These are phyloP conservation scores for Fusarium palustre DNA, from an alignment of 2,329 filamentous ascomycete species.

Conservation along the genomic window DNA sequence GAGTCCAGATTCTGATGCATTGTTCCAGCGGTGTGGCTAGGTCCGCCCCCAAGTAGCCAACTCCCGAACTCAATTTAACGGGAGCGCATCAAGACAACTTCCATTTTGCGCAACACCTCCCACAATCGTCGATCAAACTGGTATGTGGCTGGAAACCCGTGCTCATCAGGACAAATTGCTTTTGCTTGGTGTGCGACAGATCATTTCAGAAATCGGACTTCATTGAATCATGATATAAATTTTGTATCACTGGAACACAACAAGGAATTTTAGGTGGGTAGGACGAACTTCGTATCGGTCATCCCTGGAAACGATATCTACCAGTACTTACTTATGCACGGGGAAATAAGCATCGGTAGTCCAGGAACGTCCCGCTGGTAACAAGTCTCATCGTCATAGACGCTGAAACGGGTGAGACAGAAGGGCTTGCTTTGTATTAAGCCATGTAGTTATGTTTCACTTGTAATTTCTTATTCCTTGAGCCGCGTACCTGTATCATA, in stretches of 20 bases:
- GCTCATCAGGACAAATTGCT: constrained; percentile 9
- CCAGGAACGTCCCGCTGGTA: constrained; percentile 7
- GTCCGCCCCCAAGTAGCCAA: background rate
- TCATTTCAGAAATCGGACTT: background rate
- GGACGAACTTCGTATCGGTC: constrained; percentile 6
- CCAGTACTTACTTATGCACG: background rate
- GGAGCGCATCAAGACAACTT: background rate
- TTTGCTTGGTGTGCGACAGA: constrained; percentile 11
- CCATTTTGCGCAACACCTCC: background rate
- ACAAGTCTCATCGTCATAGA: constrained; percentile 29
- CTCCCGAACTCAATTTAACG: background rate
- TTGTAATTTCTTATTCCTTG: constrained; percentile 2
- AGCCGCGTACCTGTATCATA: constrained; percentile 10
- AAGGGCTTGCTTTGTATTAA: constrained; percentile 5
- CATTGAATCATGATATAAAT: constrained; percentile 18
- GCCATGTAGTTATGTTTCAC: constrained; percentile 15
- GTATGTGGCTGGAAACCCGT: constrained; percentile 11
- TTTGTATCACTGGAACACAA: background rate
- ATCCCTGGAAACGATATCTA: constrained; percentile 12
- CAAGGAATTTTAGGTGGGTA: background rate
- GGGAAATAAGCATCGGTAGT: constrained; percentile 11
- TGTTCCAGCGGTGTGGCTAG: background rate
- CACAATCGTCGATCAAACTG: background rate
- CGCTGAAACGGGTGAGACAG: constrained; percentile 5
- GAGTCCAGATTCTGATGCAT: background rate